These are phyloP conservation scores for Hydnomerulius pinastri DNA, from an alignment of 768 basidiomycete genomes.

Conservation along the genomic window DNA sequence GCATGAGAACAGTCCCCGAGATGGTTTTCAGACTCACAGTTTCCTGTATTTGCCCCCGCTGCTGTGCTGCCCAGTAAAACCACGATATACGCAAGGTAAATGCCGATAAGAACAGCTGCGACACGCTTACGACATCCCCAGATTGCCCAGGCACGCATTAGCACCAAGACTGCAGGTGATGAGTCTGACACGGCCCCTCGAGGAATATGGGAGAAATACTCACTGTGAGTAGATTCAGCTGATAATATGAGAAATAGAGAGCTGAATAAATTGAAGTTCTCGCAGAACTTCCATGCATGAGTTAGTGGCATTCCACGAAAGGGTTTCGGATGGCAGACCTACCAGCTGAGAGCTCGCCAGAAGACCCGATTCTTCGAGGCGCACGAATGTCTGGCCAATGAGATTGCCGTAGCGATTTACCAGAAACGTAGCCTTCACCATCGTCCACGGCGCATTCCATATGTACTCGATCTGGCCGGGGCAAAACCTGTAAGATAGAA, in stretches of 20 bases:
- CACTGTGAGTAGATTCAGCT: conserved; percentile 7
- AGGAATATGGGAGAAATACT: background rate
- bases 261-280: background rate
- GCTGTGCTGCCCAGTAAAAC: background rate
- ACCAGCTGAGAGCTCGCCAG: too few relatives aligned
- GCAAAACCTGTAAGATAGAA: too few relatives aligned
- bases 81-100: background rate
- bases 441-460: conserved; percentile 18
- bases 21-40: background rate
- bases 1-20: too few relatives aligned
- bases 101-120: background rate
- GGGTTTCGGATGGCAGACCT: too few relatives aligned
- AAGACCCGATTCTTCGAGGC: conserved; percentile 28
- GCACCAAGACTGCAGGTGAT: conserved; percentile 1
- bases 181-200: background rate
- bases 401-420: conserved; percentile 20
- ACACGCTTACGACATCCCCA: conserved; percentile 1
- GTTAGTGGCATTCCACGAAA: too few relatives aligned
- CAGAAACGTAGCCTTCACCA: conserved; percentile 15
- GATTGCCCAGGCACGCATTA: conserved; percentile 11
- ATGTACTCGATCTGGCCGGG: conserved; percentile 19
- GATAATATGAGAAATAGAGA: conserved; percentile 1
- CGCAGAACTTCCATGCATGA: too few relatives aligned
- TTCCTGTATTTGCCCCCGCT: background rate
- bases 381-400: conserved; percentile 19